Percentiles rank a stretch among this genome's conserved stretches.
These are phyloP conservation scores for Pinus albicaulis DNA, from an alignment of 75 land plant genomes.

Conservation along the genomic window DNA sequence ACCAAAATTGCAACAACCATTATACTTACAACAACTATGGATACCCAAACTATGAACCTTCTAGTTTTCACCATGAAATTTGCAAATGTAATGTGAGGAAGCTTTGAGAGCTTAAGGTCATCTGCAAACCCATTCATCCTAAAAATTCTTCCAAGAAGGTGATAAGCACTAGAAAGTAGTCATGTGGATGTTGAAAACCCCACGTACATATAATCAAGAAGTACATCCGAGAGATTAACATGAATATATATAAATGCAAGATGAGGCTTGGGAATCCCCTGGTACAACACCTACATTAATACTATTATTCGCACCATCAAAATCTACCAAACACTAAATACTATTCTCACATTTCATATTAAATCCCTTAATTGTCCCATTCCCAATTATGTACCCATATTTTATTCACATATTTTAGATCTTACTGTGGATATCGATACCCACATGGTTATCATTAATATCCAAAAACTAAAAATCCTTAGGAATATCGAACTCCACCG, in stretches of 20 bases:
- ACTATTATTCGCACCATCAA: not conserved
- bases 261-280: not conserved
- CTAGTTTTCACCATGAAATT: too few species aligned
- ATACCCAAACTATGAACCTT: not conserved
- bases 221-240: slow-evolving; percentile 12
- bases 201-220: not conserved
- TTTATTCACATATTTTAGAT: slow-evolving; percentile 24
- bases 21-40: not conserved
- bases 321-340: slow-evolving; percentile 26
- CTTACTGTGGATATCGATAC: slow-evolving; percentile 47
- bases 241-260: slow-evolving; percentile 13
- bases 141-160: slow-evolving; percentile 30
- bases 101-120: slow-evolving; percentile 7
- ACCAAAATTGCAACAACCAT: not conserved
- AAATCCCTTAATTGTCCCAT: not conserved
- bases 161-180: slow-evolving; percentile 11
- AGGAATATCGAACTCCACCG: slow-evolving; percentile 65
- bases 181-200: slow-evolving; percentile 34
- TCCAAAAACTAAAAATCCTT: slow-evolving; percentile 43
- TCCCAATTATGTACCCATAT: slow-evolving; percentile 14
- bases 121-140: slow-evolving; percentile 12
- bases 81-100: not conserved
- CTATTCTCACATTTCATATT: slow-evolving; percentile 12
- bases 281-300: slow-evolving; percentile 11
- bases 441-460: slow-evolving; percentile 62